phyloP scores from a whole-genome alignment of 2,329 filamentous ascomycete genomes.

The Ilyonectria destructans region DNA sequence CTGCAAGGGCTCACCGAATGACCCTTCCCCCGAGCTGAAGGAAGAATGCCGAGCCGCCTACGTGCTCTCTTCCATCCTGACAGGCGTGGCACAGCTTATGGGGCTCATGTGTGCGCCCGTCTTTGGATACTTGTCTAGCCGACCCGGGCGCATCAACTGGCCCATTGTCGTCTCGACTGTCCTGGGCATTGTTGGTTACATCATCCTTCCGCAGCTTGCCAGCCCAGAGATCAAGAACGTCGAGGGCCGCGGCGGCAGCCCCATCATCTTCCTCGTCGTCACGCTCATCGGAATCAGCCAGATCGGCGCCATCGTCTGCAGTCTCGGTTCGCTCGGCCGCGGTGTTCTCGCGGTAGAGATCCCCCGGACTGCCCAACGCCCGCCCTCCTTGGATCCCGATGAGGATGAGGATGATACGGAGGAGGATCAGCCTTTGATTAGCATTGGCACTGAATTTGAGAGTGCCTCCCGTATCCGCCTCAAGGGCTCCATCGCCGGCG shows the following conservation, averaged over 20 bases:
- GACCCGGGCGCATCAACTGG: conserved; percentile 76
- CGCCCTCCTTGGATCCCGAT: conserved; percentile 52
- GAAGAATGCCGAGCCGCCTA: conserved; percentile 90
- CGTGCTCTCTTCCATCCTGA: conserved; percentile 87
- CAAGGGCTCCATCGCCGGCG: conserved; percentile 94
- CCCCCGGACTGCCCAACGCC: conserved; percentile 43
- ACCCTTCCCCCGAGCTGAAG: conserved; percentile 83
- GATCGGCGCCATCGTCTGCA: conserved; percentile 97
- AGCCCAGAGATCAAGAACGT: conserved; percentile 82
- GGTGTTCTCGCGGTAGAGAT: conserved; percentile 77
- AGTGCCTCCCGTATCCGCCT: conserved; percentile 71
- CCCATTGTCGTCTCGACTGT: conserved; percentile 82
- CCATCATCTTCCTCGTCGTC: conserved; percentile 82
- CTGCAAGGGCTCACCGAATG: conserved; percentile 78
- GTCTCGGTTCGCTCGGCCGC: conserved; percentile 87
- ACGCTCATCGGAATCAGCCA: conserved; percentile 91
- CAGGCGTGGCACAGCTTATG: conserved; percentile 89
- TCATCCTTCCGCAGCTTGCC: conserved; percentile 80
- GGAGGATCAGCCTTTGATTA: conserved; percentile 58
- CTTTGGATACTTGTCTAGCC: conserved; percentile 89
- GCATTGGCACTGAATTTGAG: conserved; percentile 50
- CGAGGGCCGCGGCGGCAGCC: conserved; percentile 77
- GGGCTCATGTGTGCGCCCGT: conserved; percentile 88
- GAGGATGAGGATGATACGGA: conserved; percentile 61
- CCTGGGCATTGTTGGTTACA: conserved; percentile 85